Conservation (phyloP, 495 filamentous ascomycete genomes). For the Rusavskia elegans region DNA sequence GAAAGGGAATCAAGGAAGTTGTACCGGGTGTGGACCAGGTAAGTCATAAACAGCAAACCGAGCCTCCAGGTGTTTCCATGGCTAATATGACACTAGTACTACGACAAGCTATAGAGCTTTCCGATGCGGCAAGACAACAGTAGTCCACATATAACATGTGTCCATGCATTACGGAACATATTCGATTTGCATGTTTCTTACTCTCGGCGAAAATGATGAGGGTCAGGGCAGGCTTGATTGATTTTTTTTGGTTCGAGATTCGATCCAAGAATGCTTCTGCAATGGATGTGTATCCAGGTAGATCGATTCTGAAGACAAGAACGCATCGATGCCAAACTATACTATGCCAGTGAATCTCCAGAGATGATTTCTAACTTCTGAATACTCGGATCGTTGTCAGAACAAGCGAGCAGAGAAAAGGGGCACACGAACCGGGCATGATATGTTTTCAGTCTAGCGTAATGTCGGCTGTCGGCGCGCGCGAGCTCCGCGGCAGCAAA, state of each 20-base stretch:
- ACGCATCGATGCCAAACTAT: neutral
- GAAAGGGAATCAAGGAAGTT: slow-evolving; percentile 96
- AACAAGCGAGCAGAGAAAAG: no score
- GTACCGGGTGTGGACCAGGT: slow-evolving; percentile 86
- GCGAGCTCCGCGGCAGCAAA: no score
- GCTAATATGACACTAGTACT: slow-evolving; percentile 53
- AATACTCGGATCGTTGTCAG: no score
- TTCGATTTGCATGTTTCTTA: neutral
- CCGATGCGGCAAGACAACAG: neutral
- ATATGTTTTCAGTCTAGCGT: no score
- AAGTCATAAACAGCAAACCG: slow-evolving; percentile 32
- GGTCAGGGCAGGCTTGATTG: neutral
- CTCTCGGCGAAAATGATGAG: neutral
- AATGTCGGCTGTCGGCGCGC: no score
- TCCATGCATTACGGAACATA: neutral
- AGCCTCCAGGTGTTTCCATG: neutral
- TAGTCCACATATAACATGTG: neutral
- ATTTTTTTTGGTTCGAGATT: neutral
- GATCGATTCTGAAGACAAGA: neutral
- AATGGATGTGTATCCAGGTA: neutral
- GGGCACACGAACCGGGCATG: no score
- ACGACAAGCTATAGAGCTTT: slow-evolving; percentile 81
- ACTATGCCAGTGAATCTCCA: no score
- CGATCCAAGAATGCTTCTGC: neutral
- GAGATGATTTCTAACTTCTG: no score